Evolutionary conservation across 2,329 filamentous ascomycete genomes (phyloP).

Genomic region (Xylariaceae sp.): DNA sequence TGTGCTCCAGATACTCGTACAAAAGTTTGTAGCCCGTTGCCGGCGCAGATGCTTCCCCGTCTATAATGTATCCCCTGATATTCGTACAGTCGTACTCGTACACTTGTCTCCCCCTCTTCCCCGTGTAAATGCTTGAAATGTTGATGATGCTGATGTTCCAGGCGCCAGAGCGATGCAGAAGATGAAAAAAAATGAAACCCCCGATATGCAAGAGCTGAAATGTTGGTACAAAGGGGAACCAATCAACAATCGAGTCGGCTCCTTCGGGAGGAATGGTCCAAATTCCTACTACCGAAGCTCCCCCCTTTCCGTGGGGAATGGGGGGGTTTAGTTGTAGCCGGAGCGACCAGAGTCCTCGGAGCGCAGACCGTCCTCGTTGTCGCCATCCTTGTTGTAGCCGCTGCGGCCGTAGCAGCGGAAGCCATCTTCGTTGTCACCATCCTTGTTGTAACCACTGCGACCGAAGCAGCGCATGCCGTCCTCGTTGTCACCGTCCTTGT

Average conservation of each 20-base stretch:
- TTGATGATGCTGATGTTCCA: constrained; percentile 3
- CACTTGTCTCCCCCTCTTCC: constrained; percentile 1
- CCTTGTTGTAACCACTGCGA: constrained; percentile 34
- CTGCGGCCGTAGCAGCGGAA: constrained; percentile 26
- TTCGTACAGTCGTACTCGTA: constrained; percentile 24
- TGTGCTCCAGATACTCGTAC: constrained; percentile 12
- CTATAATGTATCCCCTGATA: constrained; percentile 18
- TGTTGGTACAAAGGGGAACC: neutral
- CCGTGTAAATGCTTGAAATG: constrained; percentile 23
- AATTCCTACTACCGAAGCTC: neutral
- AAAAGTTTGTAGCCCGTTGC: constrained; percentile 14
- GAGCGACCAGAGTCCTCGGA: constrained; percentile 18
- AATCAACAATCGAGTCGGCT: neutral
- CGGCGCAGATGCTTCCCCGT: constrained; percentile 16
- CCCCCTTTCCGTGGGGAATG: neutral
- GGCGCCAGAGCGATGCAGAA: constrained; percentile 22
- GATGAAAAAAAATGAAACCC: constrained; percentile 17
- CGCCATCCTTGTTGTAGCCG: constrained; percentile 28
- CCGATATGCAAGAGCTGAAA: neutral
- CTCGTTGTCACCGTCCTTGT: constrained; percentile 38
- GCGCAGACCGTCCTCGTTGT: constrained; percentile 18
- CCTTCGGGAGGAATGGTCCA: constrained; percentile 11
- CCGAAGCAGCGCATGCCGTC: constrained; percentile 34
- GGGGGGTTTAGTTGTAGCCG: constrained; percentile 19
- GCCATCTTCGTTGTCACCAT: constrained; percentile 26